These are phyloP conservation scores for Selenicereus undatus DNA, from an alignment of 148 eudicot genomes.

Conservation along the genomic window DNA sequence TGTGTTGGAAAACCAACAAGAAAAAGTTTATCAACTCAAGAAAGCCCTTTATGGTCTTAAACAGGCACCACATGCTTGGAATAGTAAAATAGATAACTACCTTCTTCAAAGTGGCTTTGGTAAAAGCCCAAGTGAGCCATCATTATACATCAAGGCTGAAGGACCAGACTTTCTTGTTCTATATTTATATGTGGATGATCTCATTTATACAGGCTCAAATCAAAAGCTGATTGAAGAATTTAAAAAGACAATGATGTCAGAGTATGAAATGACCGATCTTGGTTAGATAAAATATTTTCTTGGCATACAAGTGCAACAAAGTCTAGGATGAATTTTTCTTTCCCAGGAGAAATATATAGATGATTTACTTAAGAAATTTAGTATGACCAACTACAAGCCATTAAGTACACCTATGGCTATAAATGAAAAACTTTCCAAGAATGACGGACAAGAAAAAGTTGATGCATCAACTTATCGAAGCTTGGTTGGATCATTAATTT, in stretches of 20 bases:
- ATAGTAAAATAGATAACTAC: neutral
- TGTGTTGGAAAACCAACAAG: neutral
- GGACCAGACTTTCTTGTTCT: conserved; percentile 5
- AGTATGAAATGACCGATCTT: neutral
- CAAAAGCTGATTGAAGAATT: conserved; percentile 3
- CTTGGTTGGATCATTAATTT: neutral
- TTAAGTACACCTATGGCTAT: conserved; percentile 1
- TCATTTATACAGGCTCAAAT: conserved; percentile 5
- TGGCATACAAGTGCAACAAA: too few species aligned
- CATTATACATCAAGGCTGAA: conserved; percentile 4
- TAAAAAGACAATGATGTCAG: conserved; percentile 4
- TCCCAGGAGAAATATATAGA: neutral
- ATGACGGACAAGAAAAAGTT: neutral
- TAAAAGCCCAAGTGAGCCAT: conserved; percentile 15
- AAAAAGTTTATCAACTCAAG: neutral
- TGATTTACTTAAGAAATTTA: neutral
- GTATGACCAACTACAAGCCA: conserved; percentile 2
- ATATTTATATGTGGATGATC: conserved; percentile 8
- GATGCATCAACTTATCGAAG: neutral
- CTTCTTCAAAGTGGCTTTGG: neutral
- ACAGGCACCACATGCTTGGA: neutral
- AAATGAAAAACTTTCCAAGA: neutral
- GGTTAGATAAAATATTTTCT: neutral
- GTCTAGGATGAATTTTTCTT: neutral
- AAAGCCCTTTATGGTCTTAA: neutral